Evolutionary conservation across 306 rosid species (phyloP).

Genomic region (Adenanthera pavonina): DNA sequence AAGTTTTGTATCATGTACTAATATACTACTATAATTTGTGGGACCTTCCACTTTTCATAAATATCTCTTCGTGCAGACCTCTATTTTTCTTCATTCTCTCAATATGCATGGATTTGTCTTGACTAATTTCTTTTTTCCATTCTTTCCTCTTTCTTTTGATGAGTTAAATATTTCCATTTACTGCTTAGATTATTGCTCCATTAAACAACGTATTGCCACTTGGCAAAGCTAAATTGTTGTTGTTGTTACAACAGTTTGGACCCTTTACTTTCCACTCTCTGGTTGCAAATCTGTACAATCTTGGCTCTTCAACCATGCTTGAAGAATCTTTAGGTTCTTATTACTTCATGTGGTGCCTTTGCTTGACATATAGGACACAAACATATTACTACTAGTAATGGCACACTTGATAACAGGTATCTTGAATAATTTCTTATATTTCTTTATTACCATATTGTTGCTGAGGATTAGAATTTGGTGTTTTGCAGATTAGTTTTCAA

Average conservation of each 20-base stretch:
- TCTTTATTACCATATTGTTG: background rate
- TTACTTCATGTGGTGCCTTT: conserved; percentile 26
- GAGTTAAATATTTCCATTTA: conserved; percentile 26
- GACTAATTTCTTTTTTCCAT: background rate
- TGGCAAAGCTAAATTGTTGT: background rate
- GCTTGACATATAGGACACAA: background rate
- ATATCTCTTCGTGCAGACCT: too few relatives aligned
- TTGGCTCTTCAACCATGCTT: conserved; percentile 4
- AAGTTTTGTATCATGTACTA: too few relatives aligned
- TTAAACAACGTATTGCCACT: background rate
- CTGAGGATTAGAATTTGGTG: conserved; percentile 37
- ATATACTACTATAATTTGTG: too few relatives aligned
- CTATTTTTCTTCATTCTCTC: background rate
- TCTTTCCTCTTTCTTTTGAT: background rate
- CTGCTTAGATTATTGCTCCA: conserved; percentile 17
- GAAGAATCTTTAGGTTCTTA: conserved; percentile 7
- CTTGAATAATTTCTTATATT: conserved; percentile 33
- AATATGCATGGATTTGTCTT: background rate
- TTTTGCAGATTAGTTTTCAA: conserved; percentile 92
- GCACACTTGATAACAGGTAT: background rate
- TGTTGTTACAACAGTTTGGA: background rate
- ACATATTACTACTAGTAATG: conserved; percentile 17
- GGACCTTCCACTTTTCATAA: too few relatives aligned
- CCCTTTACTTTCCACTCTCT: conserved; percentile 21
- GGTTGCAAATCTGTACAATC: conserved; percentile 30